These are phyloP conservation scores for Neurospora africana DNA, from an alignment of 495 filamentous ascomycete species.

Conservation along the genomic window DNA sequence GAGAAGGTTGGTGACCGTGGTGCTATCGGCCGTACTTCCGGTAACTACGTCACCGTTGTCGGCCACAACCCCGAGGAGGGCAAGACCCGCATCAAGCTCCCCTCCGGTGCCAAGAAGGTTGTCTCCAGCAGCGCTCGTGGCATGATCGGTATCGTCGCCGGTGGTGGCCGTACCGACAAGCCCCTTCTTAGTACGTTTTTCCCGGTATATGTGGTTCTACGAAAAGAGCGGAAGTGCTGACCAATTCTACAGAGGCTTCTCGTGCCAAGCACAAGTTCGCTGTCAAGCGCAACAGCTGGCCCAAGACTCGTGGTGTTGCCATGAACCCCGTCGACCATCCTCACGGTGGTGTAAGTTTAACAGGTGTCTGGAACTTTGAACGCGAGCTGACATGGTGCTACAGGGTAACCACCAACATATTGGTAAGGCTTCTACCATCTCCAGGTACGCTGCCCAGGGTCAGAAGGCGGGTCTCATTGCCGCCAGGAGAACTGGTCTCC, in stretches of 20 bases:
- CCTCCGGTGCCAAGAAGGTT: constrained; percentile 98
- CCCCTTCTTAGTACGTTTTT: constrained; percentile 69
- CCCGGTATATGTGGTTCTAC: background rate
- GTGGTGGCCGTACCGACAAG: constrained; percentile 99
- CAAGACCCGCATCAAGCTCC: constrained; percentile 99
- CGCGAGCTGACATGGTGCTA: constrained; percentile 24
- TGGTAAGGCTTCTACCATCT: constrained; percentile 99
- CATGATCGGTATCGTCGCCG: constrained; percentile 99
- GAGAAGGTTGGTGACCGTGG: constrained; percentile 98
- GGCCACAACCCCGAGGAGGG: constrained; percentile 98
- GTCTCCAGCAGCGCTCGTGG: constrained; percentile 81
- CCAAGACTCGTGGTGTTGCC: constrained; percentile 99
- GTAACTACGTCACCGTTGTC: constrained; percentile 98
- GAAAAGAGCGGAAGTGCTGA: constrained; percentile 11
- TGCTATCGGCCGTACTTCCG: constrained; percentile 87
- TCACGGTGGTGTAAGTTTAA: constrained; percentile 65
- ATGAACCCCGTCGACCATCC: constrained; percentile 99
- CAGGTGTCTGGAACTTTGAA: background rate
- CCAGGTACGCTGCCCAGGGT: constrained; percentile 90
- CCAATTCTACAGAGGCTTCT: constrained; percentile 62
- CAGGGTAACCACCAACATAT: constrained; percentile 99
- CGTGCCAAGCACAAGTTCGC: constrained; percentile 99
- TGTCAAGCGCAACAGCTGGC: constrained; percentile 99
- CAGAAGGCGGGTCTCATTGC: constrained; percentile 99
- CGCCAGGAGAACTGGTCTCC: constrained; percentile 94